Base-by-base conservation (phyloP, 73 alveolate genomes). In the Uronychia setigera region DNA sequence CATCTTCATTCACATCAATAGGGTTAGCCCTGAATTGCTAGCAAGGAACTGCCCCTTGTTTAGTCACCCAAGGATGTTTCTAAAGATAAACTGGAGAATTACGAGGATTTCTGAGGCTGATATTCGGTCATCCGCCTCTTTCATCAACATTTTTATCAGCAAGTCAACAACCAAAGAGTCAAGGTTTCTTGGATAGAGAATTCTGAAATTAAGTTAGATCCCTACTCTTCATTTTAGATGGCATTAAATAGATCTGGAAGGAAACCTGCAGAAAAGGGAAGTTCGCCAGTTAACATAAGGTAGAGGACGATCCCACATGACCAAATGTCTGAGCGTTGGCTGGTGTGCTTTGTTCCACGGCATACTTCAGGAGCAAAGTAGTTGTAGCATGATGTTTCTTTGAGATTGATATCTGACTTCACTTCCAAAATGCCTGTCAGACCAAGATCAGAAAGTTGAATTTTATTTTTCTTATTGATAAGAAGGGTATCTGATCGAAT, bases 401-500 rank as follows among this genome's bases (percentile, higher is more conserved):
- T 59, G 27, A 86, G 31, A 13, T 78, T 86, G 28, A 83, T 84
- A 29, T 78, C 81, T 46, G 67, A 46, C 67, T 46, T 46, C n/a
- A 46, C n/a, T 32, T 76, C 91, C 86, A 85, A 67, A 11, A 78
- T 26, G 31, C 31, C 60, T 59, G 87, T 86, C 25, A 86, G 87
- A 32, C 98, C 99, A 86, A 96, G 90, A 77, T 94, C 99, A 29
- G 95, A 60, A 81, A 96, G 77, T 84, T 94, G 92, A 19, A 94
- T 67, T 32, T 89, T 79, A 83, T 96, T 87, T 31, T 94, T 58
- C 76, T 92, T 79, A 57, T 89, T 93, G 32, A 96, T 74, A 58
- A 94, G 90, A 31, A 96, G 80, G 83, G 94, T 94, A 77, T 94
- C 97, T 29, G 99, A 98, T 81, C 94, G 92, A 27, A 96, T 96